These are phyloP conservation scores for Nothophaeocryptopus gaeumannii DNA, from an alignment of 2,329 filamentous ascomycete species.

Conservation along the genomic window DNA sequence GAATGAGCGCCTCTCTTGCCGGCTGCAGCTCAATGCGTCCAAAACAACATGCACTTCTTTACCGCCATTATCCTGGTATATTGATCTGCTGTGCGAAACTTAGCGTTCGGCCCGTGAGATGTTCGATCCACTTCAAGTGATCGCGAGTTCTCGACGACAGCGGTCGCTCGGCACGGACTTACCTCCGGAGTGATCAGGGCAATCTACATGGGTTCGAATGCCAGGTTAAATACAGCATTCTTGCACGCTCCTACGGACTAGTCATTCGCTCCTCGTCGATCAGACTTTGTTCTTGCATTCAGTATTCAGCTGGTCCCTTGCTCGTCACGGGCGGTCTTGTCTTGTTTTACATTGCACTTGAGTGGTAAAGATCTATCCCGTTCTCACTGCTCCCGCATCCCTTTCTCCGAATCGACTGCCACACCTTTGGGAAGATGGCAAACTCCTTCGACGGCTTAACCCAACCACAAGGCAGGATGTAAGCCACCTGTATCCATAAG, in stretches of 20 bases:
- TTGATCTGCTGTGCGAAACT: constrained; percentile 20
- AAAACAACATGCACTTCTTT: constrained; percentile 12
- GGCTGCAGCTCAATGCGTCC: constrained; percentile 13
- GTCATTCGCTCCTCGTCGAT: constrained; percentile 15
- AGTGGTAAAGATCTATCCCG: no score
- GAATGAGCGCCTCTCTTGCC: constrained; percentile 22
- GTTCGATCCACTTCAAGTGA: constrained; percentile 16
- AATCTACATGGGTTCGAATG: constrained; percentile 16
- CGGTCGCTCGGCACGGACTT: constrained; percentile 14
- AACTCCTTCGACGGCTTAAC: no score
- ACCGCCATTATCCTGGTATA: constrained; percentile 19
- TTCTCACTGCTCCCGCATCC: no score
- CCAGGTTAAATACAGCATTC: constrained; percentile 17
- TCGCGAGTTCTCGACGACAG: constrained; percentile 14
- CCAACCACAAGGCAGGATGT: no score
- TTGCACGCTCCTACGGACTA: constrained; percentile 6
- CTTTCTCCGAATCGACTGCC: no score
- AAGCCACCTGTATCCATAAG: no score
- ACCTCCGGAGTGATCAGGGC: constrained; percentile 8
- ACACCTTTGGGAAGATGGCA: no score
- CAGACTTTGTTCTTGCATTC: constrained; percentile 16
- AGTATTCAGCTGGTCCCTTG: constrained; percentile 13
- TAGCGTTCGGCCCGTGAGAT: constrained; percentile 22
- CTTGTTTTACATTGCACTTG: background rate
- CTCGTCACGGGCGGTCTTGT: constrained; percentile 6